Conservation (phyloP, 164 flowering plant genomes). For the Hamamelis virginiana region DNA sequence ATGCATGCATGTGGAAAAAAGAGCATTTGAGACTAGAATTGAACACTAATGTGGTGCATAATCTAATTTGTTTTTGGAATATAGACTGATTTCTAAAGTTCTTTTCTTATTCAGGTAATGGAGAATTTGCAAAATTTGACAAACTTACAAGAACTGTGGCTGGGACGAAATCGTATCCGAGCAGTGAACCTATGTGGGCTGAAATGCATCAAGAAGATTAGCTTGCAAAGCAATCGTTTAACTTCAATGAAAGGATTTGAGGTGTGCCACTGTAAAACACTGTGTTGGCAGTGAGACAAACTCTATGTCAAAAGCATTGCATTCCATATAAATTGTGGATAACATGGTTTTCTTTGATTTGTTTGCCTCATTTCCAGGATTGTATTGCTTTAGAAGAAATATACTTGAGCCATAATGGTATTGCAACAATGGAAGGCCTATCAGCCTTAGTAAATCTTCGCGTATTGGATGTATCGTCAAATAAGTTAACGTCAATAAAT, state of each 20-base stretch:
- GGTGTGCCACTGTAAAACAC: conserved; percentile 33
- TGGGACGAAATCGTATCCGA: conserved; percentile 87
- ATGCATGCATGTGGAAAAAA: background rate
- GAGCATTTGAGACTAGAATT: too few species aligned
- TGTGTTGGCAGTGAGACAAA: background rate
- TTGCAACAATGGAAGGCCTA: conserved; percentile 86
- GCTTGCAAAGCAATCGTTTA: conserved; percentile 95
- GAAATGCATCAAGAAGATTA: conserved; percentile 77
- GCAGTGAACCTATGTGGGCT: conserved; percentile 78
- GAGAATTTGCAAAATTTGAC: conserved; percentile 71
- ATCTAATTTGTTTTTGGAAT: conserved; percentile 3
- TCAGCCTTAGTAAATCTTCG: conserved; percentile 76
- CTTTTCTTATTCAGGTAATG: conserved; percentile 66
- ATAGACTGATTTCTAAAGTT: background rate
- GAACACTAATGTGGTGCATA: background rate
- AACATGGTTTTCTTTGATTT: background rate
- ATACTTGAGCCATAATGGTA: conserved; percentile 98
- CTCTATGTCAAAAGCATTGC: background rate
- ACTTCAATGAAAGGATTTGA: conserved; percentile 89
- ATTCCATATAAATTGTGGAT: background rate
- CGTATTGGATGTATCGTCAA: conserved; percentile 84
- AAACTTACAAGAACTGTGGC: conserved; percentile 87
- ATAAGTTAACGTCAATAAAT: conserved; percentile 67
- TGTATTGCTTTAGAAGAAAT: conserved; percentile 91
- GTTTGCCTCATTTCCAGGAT: conserved; percentile 40